These are phyloP conservation scores for Graphilbum fragrans DNA, from an alignment of 2,329 filamentous ascomycete species.

Conservation along the genomic window DNA sequence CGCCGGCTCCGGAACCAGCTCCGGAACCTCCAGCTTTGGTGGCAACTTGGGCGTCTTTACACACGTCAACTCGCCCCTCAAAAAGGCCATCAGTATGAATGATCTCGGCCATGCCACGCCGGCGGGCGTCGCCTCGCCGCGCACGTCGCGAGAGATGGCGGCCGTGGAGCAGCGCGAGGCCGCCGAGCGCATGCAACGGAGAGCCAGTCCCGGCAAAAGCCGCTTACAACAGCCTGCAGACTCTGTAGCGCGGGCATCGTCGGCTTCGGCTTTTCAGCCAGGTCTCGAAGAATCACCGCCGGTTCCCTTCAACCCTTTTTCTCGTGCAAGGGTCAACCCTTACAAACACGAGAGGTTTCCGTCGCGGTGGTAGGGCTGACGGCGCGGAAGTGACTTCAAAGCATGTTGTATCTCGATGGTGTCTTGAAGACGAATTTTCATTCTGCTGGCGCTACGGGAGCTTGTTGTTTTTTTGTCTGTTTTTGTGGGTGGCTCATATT, in stretches of 20 bases:
- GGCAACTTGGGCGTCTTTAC: slow-evolving; percentile 71
- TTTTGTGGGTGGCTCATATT: too few relatives aligned
- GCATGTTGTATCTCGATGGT: too few relatives aligned
- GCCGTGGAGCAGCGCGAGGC: slow-evolving; percentile 37
- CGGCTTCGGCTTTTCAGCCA: not conserved
- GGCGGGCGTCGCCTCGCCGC: slow-evolving; percentile 33
- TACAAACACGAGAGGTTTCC: slow-evolving; percentile 30
- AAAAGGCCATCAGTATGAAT: slow-evolving; percentile 59
- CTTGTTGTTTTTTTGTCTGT: too few relatives aligned
- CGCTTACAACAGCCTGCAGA: not conserved
- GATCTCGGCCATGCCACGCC: slow-evolving; percentile 23
- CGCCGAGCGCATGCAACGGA: slow-evolving; percentile 19
- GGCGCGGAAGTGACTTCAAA: too few relatives aligned
- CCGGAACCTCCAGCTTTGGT: slow-evolving; percentile 31
- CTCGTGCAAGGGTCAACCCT: slow-evolving; percentile 22
- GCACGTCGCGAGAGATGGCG: slow-evolving; percentile 51
- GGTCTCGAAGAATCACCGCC: slow-evolving; percentile 7
- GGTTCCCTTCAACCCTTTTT: slow-evolving; percentile 22
- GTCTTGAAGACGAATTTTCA: too few relatives aligned
- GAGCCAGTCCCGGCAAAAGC: slow-evolving; percentile 26
- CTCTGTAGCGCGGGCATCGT: slow-evolving; percentile 3
- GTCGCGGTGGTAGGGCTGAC: slow-evolving; percentile 13
- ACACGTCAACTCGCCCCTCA: slow-evolving; percentile 71
- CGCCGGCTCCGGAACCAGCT: slow-evolving; percentile 6
- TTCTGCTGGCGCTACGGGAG: too few relatives aligned